These are phyloP conservation scores for Boletellus sp. DNA, from an alignment of 768 basidiomycete species.

Conservation along the genomic window DNA sequence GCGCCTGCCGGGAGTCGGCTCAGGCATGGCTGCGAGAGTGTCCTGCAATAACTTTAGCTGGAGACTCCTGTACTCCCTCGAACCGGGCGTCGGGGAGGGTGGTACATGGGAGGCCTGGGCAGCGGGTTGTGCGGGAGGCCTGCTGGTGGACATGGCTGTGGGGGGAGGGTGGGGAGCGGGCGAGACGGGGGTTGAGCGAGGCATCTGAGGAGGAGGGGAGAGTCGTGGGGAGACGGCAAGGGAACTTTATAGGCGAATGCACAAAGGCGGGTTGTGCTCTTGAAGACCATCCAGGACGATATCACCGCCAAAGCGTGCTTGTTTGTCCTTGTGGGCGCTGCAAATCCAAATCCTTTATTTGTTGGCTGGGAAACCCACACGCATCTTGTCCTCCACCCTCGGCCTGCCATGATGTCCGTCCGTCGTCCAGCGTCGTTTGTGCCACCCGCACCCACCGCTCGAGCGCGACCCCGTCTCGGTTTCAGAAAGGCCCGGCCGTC, in stretches of 20 bases:
- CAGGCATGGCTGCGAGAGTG: conserved; percentile 16
- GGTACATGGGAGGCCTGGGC: not conserved
- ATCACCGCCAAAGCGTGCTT: conserved; percentile 35
- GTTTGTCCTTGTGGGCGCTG: conserved; percentile 47
- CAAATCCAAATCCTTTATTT: conserved; percentile 27
- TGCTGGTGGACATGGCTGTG: conserved; percentile 19
- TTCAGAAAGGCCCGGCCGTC: too few species aligned
- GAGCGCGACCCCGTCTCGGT: too few species aligned
- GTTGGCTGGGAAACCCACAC: conserved; percentile 25
- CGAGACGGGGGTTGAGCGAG: not conserved
- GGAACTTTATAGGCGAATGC: conserved; percentile 25
- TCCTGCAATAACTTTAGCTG: conserved; percentile 18
- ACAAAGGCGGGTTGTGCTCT: conserved; percentile 28
- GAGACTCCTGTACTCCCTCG: conserved; percentile 15
- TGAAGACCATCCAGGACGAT: conserved; percentile 31
- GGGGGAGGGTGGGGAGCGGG: not conserved
- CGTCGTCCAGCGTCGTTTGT: too few species aligned
- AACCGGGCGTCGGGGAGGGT: conserved; percentile 17
- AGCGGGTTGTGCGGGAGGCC: conserved; percentile 8
- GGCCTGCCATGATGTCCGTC: too few species aligned
- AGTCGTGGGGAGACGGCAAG: not conserved
- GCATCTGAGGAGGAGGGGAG: conserved; percentile 3
- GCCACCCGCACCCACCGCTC: too few species aligned
- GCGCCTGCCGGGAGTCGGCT: conserved; percentile 10
- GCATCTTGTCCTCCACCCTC: too few species aligned